phyloP scores from a whole-genome alignment of 2,329 filamentous ascomycete genomes.

The Scedosporium apiospermum region DNA sequence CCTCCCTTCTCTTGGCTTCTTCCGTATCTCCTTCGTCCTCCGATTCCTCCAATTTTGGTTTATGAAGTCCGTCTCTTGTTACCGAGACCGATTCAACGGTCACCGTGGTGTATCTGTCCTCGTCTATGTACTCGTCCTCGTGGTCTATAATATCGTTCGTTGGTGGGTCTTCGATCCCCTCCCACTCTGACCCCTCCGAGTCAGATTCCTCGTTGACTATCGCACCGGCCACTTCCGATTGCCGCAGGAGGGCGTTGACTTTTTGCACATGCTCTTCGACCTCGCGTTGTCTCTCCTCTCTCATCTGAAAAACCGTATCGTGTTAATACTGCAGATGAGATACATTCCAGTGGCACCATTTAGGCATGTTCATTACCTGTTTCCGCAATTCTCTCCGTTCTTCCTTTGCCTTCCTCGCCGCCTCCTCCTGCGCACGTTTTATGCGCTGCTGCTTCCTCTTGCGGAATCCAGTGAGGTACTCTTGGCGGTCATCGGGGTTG shows the following conservation, averaged over 20 bases:
- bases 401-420: conserved; percentile 64
- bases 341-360: not conserved
- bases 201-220: conserved; percentile 26
- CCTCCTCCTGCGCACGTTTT: conserved; percentile 76
- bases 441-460: conserved; percentile 84
- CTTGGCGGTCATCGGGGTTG: conserved; percentile 66
- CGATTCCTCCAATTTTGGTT: conserved; percentile 27
- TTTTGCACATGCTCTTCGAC: conserved; percentile 73
- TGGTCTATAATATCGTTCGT: conserved; percentile 53
- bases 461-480: conserved; percentile 92
- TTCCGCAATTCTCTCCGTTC: conserved; percentile 67
- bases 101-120: conserved; percentile 91
- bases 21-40: conserved; percentile 27
- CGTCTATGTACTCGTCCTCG: conserved; percentile 92
- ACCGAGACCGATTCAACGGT: conserved; percentile 84
- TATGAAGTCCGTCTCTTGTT: conserved; percentile 62
- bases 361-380: conserved; percentile 47
- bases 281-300: conserved; percentile 73
- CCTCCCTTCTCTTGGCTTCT: conserved; percentile 14
- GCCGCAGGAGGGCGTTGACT: conserved; percentile 60
- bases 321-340: not conserved
- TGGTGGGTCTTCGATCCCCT: conserved; percentile 49
- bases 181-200: conserved; percentile 47
- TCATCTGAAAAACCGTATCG: conserved; percentile 44
- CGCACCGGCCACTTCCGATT: conserved; percentile 43